Base-by-base conservation (phyloP, 2,329 filamentous ascomycete genomes). In the Aspergillus floridensis region DNA sequence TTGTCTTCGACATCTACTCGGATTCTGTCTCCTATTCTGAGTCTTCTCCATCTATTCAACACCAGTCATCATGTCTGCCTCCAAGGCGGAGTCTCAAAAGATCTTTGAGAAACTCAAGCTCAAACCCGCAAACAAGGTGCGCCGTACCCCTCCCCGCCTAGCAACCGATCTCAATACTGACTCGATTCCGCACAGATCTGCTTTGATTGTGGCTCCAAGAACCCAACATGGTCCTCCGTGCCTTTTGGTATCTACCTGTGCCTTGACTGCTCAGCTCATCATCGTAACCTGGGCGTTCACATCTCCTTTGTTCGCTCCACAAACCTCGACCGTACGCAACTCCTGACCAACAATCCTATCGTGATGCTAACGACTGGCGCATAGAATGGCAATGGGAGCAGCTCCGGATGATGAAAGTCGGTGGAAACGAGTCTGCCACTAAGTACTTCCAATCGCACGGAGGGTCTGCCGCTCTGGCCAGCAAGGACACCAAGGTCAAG, bases 301-400 rank as follows among this genome's bases (percentile, higher is more conserved):
- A 97, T 99, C 79, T 97, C 93, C 69, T 99, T 99, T 82, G 95
- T 99, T 71, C 90, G 95, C 72, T 98, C 93, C 63, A 98, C 93
- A 63, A 97, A 97, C 77, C 90, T 99, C 77, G 95, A 99, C 77
- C 92, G 93, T 98, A 90, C 74, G 92, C 82, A 70, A 31, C 49
- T 49, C 24, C 57, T 44, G 26, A 49, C 46, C 19, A 8, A 41
- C 14, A 49, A 5, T 14, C 38, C n/a, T 46, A 8, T 24, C 41
- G 26, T 58, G 53, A 58, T 49, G 51, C 70, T 74, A 64, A 75
- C 59, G 24, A n/a, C 51, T 53, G 49, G 29, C 32, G 49, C 41
- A 32, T 69, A 91, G 88, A 91, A 81, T 99, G 95, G 95, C 92
- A 97, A 90, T 99, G 95, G 95, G 92, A 97, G 68, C 95, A 99